These are phyloP conservation scores for Phylloporus sp. DNA, from an alignment of 768 basidiomycete genomes.

Conservation along the genomic window DNA sequence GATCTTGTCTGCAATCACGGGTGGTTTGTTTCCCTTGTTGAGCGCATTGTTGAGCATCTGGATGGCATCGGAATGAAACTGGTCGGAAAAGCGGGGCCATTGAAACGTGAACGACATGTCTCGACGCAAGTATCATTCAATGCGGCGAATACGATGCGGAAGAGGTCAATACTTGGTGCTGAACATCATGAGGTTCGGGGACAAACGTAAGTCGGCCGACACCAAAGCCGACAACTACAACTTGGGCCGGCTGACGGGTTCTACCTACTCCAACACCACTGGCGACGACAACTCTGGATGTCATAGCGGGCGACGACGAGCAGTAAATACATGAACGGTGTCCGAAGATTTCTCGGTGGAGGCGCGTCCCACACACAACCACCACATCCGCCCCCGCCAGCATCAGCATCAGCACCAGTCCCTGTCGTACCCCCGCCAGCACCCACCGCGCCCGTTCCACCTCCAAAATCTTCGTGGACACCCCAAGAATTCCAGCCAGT, in stretches of 20 bases:
- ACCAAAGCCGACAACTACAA: not conserved
- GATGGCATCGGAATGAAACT: conserved; percentile 94
- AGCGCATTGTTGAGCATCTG: conserved; percentile 96
- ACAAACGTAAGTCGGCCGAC: conserved; percentile 11
- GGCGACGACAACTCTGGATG: conserved; percentile 20
- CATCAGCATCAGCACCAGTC: conserved; percentile 10
- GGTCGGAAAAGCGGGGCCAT: conserved; percentile 96
- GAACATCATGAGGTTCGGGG: conserved; percentile 20
- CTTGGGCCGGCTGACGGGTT: not conserved
- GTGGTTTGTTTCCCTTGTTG: conserved; percentile 96
- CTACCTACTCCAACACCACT: not conserved
- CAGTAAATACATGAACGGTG: conserved; percentile 58
- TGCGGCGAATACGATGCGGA: not conserved
- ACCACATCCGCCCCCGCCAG: conserved; percentile 19
- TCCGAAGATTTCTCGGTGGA: conserved; percentile 58
- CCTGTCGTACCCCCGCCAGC: conserved; percentile 25
- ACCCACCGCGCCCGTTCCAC: conserved; percentile 16
- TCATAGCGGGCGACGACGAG: conserved; percentile 15
- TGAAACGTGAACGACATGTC: conserved; percentile 87
- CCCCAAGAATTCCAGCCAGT: conserved; percentile 38
- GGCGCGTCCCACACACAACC: conserved; percentile 37
- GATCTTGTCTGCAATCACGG: conserved; percentile 95
- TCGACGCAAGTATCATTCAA: not conserved
- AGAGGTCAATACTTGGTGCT: conserved; percentile 3
- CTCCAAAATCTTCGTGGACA: conserved; percentile 42